Percentiles rank a stretch among this genome's conserved stretches.
Evolutionary conservation across 768 basidiomycete genomes (phyloP).

Genomic region (Lyophyllum decastes): DNA sequence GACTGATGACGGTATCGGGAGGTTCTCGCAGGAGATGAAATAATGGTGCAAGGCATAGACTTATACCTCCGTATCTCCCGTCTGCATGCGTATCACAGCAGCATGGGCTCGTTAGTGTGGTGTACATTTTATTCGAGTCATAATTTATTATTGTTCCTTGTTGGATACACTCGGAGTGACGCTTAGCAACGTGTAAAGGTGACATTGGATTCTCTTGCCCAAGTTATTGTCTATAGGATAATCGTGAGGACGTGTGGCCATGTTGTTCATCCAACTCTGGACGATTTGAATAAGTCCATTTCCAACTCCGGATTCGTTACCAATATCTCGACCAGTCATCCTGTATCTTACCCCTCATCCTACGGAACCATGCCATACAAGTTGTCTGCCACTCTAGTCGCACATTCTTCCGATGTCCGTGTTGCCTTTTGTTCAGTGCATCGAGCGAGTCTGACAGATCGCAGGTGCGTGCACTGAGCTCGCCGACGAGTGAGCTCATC

Average conservation of each 20-base stretch:
- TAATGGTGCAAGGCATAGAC: conserved; percentile 87
- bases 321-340: background rate
- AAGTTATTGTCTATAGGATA: too few species aligned
- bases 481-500: conserved; percentile 75
- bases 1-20: conserved; percentile 44
- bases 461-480: conserved; percentile 81
- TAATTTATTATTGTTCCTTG: background rate
- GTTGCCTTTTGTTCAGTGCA: conserved; percentile 10
- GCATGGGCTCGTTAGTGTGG: conserved; percentile 83
- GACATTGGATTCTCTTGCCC: too few species aligned
- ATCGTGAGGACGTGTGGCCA: conserved; percentile 8
- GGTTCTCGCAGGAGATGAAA: conserved; percentile 90
- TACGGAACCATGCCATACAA: conserved; percentile 62
- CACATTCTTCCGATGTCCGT: conserved; percentile 77
- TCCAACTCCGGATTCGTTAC: conserved; percentile 30
- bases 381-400: conserved; percentile 70
- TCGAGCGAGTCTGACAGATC: conserved; percentile 20
- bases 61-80: conserved; percentile 89
- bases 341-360: background rate
- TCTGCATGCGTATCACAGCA: conserved; percentile 48
- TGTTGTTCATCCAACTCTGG: background rate
- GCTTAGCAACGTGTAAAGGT: too few species aligned
- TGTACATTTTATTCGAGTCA: conserved; percentile 56
- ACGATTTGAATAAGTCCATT: conserved; percentile 14
- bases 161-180: background rate